Evolutionary conservation across 352 stramenopile genomes (phyloP).

Genomic region (Globisporangium paroecandrum): DNA sequence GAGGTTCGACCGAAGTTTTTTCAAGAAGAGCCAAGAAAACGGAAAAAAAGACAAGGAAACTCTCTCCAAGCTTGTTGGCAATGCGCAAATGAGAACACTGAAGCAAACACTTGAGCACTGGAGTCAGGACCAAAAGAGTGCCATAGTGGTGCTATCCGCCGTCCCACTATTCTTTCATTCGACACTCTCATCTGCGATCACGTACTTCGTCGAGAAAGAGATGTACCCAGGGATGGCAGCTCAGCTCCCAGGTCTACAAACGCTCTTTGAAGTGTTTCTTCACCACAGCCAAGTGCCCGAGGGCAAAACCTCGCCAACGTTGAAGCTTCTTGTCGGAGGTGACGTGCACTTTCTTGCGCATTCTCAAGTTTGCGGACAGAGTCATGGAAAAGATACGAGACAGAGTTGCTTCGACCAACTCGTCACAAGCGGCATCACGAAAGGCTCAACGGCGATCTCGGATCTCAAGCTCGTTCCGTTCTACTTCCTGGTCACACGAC

Average conservation of each 20-base stretch:
- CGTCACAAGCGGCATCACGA: slow-evolving; percentile 61
- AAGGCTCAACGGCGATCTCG: slow-evolving; percentile 51
- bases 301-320: background rate
- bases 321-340: slow-evolving; percentile 50
- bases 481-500: slow-evolving; percentile 41
- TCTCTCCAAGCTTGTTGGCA: slow-evolving; percentile 27
- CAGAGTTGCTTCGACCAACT: slow-evolving; percentile 51
- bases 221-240: slow-evolving; percentile 52
- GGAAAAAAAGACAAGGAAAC: background rate
- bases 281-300: slow-evolving; percentile 18
- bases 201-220: slow-evolving; percentile 54
- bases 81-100: slow-evolving; percentile 24
- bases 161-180: slow-evolving; percentile 77
- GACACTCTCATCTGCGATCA: slow-evolving; percentile 38
- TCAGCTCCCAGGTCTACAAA: slow-evolving; percentile 27
- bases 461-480: slow-evolving; percentile 57
- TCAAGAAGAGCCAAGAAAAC: slow-evolving; percentile 2
- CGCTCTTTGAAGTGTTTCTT: slow-evolving; percentile 39
- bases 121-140: slow-evolving; percentile 17
- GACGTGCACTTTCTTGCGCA: slow-evolving; percentile 63
- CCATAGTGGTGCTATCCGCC: slow-evolving; percentile 40
- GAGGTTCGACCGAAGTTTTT: slow-evolving; percentile 61
- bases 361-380: slow-evolving; percentile 36
- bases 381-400: background rate
- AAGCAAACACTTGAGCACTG: slow-evolving; percentile 19